Evolutionary conservation across 148 eudicot genomes (phyloP), one percentile per base, ranked within the genome.

Genomic region (Silene latifolia): DNA sequence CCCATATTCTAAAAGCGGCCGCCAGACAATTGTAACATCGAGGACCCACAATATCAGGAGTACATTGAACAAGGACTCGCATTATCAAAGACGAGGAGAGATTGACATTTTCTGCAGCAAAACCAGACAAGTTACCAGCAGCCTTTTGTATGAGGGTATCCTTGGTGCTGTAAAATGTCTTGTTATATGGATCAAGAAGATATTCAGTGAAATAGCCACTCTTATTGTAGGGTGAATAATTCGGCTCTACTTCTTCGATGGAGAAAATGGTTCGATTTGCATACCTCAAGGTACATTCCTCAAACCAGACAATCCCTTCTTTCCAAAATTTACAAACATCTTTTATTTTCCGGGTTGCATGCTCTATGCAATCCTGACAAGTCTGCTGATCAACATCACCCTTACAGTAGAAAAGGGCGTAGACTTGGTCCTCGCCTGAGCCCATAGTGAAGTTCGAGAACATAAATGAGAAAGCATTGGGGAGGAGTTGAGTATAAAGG

Each of bases 361-460:
- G 12, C 21, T 21, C 57, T 23, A 83, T 73, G n/a, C 85, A 83
- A 0, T 23, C 51, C 4, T 64, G 66, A 69, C 82, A 82, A 27
- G 7, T 29, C 1, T 62, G 23, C 11, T 63, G 1, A 4, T 18
- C 2, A 12, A 77, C 12, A 21, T 83, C 78, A 20, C 82, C 86
- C 0, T 63, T 78, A 46, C 86, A 83, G 73, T 54, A 76, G 67
- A 27, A 83, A 32, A 83, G 71, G 18, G 76, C 86, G 17, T 80
- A 82, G 5, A 76, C 67, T n/a, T 42, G 47, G 60, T 70, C 66
- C 1, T 42, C 19, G 11, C 73, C 72, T 7, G 19, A 25, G 13
- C 83, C 80, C 0, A 19, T 56, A 15, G 66, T 64, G 24, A 18
- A 17, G 7, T 35, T 35, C 3, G 64, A 72, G 72, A 21, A 78